Evolutionary conservation across 257 asterid species (phyloP), one percentile per base, ranked within the genome.

Genomic region (Cinchona pubescens): DNA sequence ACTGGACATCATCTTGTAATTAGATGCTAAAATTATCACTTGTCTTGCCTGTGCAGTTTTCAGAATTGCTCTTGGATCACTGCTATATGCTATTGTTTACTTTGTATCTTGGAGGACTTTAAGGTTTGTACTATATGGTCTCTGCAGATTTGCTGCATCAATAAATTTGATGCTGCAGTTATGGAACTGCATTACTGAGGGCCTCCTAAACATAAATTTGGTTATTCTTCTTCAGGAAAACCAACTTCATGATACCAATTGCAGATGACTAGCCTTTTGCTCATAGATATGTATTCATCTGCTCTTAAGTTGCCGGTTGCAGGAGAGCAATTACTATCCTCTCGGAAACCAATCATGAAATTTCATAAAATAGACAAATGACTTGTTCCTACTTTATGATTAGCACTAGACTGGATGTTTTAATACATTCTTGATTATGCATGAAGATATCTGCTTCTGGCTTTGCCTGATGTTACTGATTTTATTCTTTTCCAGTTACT

Each of bases 401-500:
- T 27, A 29, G 46, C 77, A 27, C 9, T 51, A 34, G 15, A 45
- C 27, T 32, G 15, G 23, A 72, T 21, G 29, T 15, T 72, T 27
- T 49, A 30, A 23, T 51, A 40, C 25, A 46, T 67, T 19, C 29
- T 27, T 67, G 71, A 19, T 63, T 21, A 0, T 48, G 32, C 45
- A 49, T 46, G 3, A 56, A 78, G 58, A 59, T 43, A 42, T 48
- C 30, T 45, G 40, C n/a, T 63, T 65, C 46, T 67, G 15, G 30
- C 75, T 32, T 25, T 75, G 75, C 51, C 81, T 80, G 65, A 82
- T 74, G 30, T 67, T 62, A 60, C 74, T 46, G 76, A 46, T n/a
- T 53, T 38, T 71, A 79, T 38, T 76, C 76, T 76, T 29, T 69
- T 87, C 84, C 92, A 95, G 99, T 82, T 95, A 80, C 79, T 95